phyloP scores from a whole-genome alignment of 371 early-diverging fungal genomes.

The Mucor lusitanicus region DNA sequence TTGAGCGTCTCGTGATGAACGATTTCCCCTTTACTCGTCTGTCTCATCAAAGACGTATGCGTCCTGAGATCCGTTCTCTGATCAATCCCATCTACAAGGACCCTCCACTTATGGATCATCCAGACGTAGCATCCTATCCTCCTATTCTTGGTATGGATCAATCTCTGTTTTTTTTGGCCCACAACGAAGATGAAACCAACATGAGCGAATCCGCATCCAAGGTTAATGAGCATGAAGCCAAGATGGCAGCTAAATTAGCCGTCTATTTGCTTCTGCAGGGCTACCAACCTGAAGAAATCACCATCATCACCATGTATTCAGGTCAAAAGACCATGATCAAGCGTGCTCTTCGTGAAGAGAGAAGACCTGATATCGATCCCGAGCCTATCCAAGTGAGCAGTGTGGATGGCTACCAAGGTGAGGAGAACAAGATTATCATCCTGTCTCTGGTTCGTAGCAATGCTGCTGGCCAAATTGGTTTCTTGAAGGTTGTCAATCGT shows the following conservation, averaged over 20 bases:
- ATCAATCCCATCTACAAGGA: conserved; percentile 59
- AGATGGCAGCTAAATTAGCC: conserved; percentile 56
- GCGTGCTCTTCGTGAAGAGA: conserved; percentile 38
- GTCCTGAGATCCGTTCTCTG: conserved; percentile 67
- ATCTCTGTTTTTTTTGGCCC: conserved; percentile 57
- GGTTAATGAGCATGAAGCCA: conserved; percentile 60
- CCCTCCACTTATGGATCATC: conserved; percentile 52
- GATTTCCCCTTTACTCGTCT: conserved; percentile 55
- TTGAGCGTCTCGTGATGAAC: conserved; percentile 66
- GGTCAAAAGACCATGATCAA: conserved; percentile 55
- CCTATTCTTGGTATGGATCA: conserved; percentile 60
- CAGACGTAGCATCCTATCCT: conserved; percentile 46
- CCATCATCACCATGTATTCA: conserved; percentile 66
- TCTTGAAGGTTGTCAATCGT: conserved; percentile 72
- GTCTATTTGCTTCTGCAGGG: conserved; percentile 61
- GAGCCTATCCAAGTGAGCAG: conserved; percentile 59
- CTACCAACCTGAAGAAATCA: conserved; percentile 46
- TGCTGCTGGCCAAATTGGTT: conserved; percentile 65
- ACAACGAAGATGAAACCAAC: conserved; percentile 50
- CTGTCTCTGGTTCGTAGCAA: conserved; percentile 71
- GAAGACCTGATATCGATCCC: conserved; percentile 24
- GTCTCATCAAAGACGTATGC: conserved; percentile 72
- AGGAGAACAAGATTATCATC: conserved; percentile 76
- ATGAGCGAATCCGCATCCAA: conserved; percentile 57
- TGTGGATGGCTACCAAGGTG: conserved; percentile 84